Conservation (phyloP, 2,329 filamentous ascomycete species). For the Alternaria alternata region DNA sequence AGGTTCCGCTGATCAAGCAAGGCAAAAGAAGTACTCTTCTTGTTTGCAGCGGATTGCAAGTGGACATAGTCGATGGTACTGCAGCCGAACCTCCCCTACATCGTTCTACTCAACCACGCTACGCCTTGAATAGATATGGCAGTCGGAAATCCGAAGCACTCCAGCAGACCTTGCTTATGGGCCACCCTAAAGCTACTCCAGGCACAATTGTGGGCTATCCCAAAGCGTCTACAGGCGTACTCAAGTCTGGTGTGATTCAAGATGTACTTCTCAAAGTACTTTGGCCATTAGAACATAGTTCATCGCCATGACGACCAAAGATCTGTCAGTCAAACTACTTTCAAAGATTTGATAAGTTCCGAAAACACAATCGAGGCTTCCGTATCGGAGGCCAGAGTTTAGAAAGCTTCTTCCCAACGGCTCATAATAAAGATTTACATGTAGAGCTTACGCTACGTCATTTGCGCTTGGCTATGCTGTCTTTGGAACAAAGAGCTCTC, state of each 20-base stretch:
- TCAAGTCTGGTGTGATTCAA: too few relatives aligned
- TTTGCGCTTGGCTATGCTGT: neutral
- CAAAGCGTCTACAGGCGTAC: neutral
- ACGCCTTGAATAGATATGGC: neutral
- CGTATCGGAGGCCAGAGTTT: neutral
- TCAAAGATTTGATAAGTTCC: neutral
- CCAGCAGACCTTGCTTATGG: rapidly evolving
- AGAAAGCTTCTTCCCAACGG: neutral
- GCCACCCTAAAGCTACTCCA: neutral
- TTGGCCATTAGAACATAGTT: too few relatives aligned
- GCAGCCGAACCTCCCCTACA: neutral
- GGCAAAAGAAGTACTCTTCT: neutral
- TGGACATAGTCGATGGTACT: neutral
- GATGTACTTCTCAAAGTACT: too few relatives aligned
- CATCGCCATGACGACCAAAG: too few relatives aligned
- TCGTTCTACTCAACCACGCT: too few relatives aligned
- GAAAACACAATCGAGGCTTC: neutral
- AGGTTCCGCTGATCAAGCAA: too few relatives aligned
- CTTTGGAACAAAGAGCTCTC: neutral
- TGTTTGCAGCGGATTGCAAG: neutral
- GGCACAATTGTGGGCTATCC: too few relatives aligned
- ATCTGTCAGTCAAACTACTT: neutral
- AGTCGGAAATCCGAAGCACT: neutral
- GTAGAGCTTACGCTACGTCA: too few relatives aligned
- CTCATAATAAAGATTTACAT: rapidly evolving